Percentiles rank a stretch among this genome's conserved stretches.
These are phyloP conservation scores for Ganoderma lingzhi DNA, from an alignment of 1,284 basidiomycete genomes.

Conservation along the genomic window DNA sequence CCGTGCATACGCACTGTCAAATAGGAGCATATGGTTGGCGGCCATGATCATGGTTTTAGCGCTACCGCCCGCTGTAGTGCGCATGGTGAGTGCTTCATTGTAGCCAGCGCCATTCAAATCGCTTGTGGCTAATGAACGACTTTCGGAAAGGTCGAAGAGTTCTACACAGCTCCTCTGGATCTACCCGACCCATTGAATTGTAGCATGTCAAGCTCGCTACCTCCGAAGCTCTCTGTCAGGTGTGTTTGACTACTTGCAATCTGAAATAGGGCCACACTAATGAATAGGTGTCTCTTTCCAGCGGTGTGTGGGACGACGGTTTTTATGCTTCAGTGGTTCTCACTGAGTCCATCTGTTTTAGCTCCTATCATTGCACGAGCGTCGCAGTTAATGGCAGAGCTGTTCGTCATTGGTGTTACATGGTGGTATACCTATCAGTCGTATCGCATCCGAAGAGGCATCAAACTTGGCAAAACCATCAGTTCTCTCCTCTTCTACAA, in stretches of 20 bases:
- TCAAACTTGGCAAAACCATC: background rate
- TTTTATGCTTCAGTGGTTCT: background rate
- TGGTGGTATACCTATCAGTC: background rate
- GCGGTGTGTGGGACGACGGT: background rate
- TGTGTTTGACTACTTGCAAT: background rate
- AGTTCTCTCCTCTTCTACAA: slow-evolving; percentile 3
- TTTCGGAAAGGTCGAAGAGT: background rate
- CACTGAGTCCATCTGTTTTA: background rate
- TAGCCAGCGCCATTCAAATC: background rate
- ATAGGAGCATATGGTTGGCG: background rate
- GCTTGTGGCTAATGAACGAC: background rate
- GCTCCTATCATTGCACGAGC: background rate
- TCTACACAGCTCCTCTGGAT: background rate
- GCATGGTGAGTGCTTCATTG: background rate
- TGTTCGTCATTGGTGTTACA: background rate
- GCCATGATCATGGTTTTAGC: background rate
- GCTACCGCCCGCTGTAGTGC: background rate
- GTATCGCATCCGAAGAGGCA: background rate
- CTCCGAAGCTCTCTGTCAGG: background rate
- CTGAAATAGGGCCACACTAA: background rate
- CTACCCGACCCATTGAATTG: background rate
- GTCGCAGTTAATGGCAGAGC: background rate
- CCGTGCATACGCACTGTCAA: background rate
- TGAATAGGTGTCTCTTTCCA: background rate
- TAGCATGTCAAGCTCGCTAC: no score